Evolutionary conservation across 2,329 filamentous ascomycete species (phyloP).

Genomic region (Neoscytalidium dimidiatum): DNA sequence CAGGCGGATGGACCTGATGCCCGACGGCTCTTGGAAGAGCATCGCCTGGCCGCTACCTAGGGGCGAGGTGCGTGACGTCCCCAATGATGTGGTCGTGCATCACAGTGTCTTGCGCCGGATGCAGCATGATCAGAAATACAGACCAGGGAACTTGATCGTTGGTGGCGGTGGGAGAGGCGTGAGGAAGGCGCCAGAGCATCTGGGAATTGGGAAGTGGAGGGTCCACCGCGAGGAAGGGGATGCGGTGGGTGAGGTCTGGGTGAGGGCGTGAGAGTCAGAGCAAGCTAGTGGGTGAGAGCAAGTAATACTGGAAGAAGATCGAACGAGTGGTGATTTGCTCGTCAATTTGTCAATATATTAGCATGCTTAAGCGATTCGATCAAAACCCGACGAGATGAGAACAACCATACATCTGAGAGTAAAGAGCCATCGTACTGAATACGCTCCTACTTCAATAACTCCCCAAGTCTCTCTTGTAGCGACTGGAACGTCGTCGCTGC

Average conservation of each 20-base stretch:
- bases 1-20: slow-evolving; percentile 73
- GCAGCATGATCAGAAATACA: slow-evolving; percentile 62
- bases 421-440: too few species aligned
- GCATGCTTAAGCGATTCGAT: too few species aligned
- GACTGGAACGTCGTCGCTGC: too few species aligned
- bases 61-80: slow-evolving; percentile 77
- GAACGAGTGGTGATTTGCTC: too few species aligned
- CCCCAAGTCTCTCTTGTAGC: too few species aligned
- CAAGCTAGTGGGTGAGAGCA: too few species aligned
- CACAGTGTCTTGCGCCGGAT: slow-evolving; percentile 74
- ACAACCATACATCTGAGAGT: too few species aligned
- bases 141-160: slow-evolving; percentile 77
- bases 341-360: too few species aligned
- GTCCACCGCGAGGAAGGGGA: slow-evolving; percentile 65
- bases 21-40: slow-evolving; percentile 74
- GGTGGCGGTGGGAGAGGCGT: slow-evolving; percentile 76
- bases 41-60: slow-evolving; percentile 79
- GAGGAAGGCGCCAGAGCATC: slow-evolving; percentile 58
- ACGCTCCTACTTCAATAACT: too few species aligned
- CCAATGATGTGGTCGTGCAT: slow-evolving; percentile 69
- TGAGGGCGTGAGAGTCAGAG: slow-evolving; percentile 34
- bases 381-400: too few species aligned
- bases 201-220: slow-evolving; percentile 74
- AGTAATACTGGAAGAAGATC: too few species aligned
- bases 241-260: slow-evolving; percentile 68